Conservation (phyloP, 805 yeast species). For the Ogataea minuta region DNA sequence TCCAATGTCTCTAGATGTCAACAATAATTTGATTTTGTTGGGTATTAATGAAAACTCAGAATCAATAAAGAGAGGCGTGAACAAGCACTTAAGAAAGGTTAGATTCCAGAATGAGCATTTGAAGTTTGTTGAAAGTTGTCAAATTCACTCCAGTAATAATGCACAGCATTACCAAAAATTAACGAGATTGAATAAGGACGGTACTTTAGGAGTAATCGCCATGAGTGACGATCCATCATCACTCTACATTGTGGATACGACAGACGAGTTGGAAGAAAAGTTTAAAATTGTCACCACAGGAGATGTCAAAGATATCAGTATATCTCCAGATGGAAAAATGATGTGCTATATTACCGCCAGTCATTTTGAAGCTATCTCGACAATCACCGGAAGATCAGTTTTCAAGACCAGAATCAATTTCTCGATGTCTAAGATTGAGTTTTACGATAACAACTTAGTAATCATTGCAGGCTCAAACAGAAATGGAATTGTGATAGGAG, state of each 20-base stretch:
- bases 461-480: constrained; percentile 45
- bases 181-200: constrained; percentile 55
- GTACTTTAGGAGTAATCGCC: constrained; percentile 63
- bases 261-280: constrained; percentile 48
- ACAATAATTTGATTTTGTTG: constrained; percentile 52
- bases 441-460: constrained; percentile 34
- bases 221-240: constrained; percentile 65
- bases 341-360: constrained; percentile 61
- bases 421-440: constrained; percentile 32
- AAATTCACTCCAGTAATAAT: constrained; percentile 47
- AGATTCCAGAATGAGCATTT: constrained; percentile 59
- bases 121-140: constrained; percentile 58
- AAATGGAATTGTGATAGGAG: constrained; percentile 44
- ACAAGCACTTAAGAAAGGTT: constrained; percentile 70
- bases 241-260: constrained; percentile 57
- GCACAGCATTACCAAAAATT: constrained; percentile 63
- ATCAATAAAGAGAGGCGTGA: constrained; percentile 56
- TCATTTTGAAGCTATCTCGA: constrained; percentile 50
- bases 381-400: constrained; percentile 44
- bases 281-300: constrained; percentile 52
- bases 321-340: constrained; percentile 65
- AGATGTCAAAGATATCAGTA: constrained; percentile 62
- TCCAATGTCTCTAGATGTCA: constrained; percentile 77
- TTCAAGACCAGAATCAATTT: constrained; percentile 29
- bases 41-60: constrained; percentile 74